Base-by-base conservation (phyloP, 352 stramenopile genomes). In the Phytopythium litorale region DNA sequence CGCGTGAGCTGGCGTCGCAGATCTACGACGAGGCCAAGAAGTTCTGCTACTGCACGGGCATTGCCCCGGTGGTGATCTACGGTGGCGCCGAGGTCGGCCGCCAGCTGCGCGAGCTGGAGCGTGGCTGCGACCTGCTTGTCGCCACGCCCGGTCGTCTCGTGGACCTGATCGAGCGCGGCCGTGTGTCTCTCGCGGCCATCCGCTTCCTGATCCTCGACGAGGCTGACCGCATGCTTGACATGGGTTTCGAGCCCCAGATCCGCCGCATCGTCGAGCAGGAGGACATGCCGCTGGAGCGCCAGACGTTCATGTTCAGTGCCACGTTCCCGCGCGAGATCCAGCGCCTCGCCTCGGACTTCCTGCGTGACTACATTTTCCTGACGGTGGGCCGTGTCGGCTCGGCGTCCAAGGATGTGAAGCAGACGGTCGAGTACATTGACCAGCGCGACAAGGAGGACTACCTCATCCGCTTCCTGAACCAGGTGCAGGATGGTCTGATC, bases 281-380 rank as follows among this genome's bases (percentile, higher is more conserved):
- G 66, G 96, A 97, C 69, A 99, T 99, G 96, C 93, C 96, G 7
- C 84, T 75, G 68, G 97, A 99, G 50, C 87, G 97, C 45, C 97
- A 99, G 77, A 99, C 97, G 28, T 99, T 99, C 79, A 99, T 99
- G 97, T 99, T 99, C 73, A 98, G 85, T 71, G 98, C 98, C 2
- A 99, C 98, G n/a, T 99, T 99, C 80, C 97, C 97, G 13, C 81
- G 89, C 25, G 94, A 98, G 67, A 98, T 98, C 63, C 95, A 98
- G 82, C 87, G 91, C 32, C 79, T 98, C 7, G 98, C 98, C 3
- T 89, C 87, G 23, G 97, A 99, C 71, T 99, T 99, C 76, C 76
- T 99, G 75, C 74, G 88, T 38, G 94, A 99, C 75, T 99, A 99
- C 76, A 96, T 99, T 69, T 99, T 99, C 78, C 72, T 99, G 37